These are phyloP conservation scores for Podospora pseudocomata DNA, from an alignment of 495 filamentous ascomycete species.

Conservation along the genomic window DNA sequence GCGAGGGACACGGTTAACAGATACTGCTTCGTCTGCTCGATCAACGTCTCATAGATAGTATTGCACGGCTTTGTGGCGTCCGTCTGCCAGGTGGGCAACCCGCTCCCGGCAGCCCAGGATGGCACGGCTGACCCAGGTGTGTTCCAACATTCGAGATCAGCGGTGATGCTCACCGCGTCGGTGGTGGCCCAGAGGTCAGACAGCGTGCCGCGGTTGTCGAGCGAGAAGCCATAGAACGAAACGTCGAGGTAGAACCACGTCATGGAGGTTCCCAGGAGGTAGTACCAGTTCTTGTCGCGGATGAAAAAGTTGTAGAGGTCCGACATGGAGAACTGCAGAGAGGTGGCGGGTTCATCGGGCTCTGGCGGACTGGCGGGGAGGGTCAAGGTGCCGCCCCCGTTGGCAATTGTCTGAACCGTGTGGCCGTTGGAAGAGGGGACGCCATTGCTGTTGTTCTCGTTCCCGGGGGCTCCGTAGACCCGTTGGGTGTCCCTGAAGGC, in stretches of 20 bases:
- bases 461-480: constrained; percentile 46
- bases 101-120: constrained; percentile 15
- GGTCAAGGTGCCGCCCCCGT: constrained; percentile 2
- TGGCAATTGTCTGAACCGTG: not conserved
- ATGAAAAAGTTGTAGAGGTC: constrained; percentile 34
- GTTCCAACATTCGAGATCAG: constrained; percentile 48
- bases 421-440: constrained; percentile 53
- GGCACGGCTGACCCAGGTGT: constrained; percentile 44
- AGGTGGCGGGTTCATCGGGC: constrained; percentile 17
- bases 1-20: constrained; percentile 61
- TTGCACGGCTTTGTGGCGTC: constrained; percentile 37
- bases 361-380: constrained; percentile 11
- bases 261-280: constrained; percentile 36
- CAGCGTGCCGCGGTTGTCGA: constrained; percentile 36
- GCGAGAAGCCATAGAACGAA: constrained; percentile 36
- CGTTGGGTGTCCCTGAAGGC: constrained; percentile 59
- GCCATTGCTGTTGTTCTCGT: constrained; percentile 62
- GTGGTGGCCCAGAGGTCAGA: constrained; percentile 35
- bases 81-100: constrained; percentile 34
- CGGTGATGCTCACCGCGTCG: constrained; percentile 9
- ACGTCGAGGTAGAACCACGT: constrained; percentile 41
- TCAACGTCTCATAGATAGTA: constrained; percentile 61
- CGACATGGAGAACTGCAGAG: constrained; percentile 28
- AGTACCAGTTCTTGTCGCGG: constrained; percentile 36
- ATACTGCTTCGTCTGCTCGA: constrained; percentile 66